Evolutionary conservation across 345 rosid genomes (phyloP).

Genomic region (Gossypium arboreum): DNA sequence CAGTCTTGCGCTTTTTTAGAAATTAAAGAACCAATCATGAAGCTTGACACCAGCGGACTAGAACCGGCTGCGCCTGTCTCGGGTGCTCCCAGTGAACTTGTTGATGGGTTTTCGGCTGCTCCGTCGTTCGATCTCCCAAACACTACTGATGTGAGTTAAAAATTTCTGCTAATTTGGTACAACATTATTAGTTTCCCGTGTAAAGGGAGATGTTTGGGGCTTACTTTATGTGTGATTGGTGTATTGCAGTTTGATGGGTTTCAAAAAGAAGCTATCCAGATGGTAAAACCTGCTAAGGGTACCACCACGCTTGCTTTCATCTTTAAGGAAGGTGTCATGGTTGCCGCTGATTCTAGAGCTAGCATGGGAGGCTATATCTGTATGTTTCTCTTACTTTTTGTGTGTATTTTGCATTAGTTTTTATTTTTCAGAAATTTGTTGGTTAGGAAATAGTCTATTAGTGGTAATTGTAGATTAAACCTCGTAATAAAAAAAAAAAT

Average conservation of each 20-base stretch:
- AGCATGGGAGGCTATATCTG: conserved; percentile 99
- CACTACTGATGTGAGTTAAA: conserved; percentile 56
- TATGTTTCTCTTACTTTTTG: conserved; percentile 32
- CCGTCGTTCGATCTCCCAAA: conserved; percentile 68
- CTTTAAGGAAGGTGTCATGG: conserved; percentile 93
- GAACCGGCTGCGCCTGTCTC: conserved; percentile 44
- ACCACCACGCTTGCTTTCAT: conserved; percentile 97
- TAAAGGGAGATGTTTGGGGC: background rate
- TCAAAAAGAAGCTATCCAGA: conserved; percentile 72
- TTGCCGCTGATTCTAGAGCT: conserved; percentile 99
- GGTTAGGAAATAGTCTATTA: background rate
- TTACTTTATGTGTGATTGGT: conserved; percentile 16
- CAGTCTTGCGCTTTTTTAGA: conserved; percentile 1
- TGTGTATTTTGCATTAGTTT: background rate
- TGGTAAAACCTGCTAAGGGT: conserved; percentile 95
- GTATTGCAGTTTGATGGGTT: conserved; percentile 82
- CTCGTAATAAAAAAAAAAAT: background rate
- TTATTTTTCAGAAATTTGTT: background rate
- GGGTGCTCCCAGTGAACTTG: conserved; percentile 38
- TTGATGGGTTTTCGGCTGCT: conserved; percentile 41
- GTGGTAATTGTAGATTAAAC: background rate
- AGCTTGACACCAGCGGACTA: conserved; percentile 82
- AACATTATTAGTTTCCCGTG: background rate
- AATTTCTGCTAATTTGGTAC: background rate
- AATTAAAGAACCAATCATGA: conserved; percentile 36